Evolutionary conservation across 2,329 filamentous ascomycete species (phyloP).

Genomic region (Nannizziopsis barbatae): DNA sequence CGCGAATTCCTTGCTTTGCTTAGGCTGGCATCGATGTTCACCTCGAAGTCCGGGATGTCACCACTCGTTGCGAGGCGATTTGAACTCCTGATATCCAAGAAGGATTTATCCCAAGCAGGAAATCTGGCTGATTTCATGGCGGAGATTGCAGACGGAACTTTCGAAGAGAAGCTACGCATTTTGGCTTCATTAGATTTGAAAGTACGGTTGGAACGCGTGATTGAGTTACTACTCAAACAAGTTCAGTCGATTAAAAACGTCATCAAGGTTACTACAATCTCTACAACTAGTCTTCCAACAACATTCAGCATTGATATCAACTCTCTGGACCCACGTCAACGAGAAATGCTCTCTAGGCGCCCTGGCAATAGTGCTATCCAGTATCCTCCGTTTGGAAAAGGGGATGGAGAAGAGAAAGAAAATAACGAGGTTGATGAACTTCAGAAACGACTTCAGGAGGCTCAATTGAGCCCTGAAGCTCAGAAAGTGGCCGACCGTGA

Average conservation of each 20-base stretch:
- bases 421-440: conserved; percentile 83
- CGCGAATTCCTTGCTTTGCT: conserved; percentile 77
- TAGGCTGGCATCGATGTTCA: conserved; percentile 71
- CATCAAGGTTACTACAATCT: conserved; percentile 71
- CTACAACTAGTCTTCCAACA: conserved; percentile 53
- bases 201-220: conserved; percentile 65
- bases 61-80: conserved; percentile 77
- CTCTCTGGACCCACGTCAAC: conserved; percentile 39
- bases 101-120: conserved; percentile 71
- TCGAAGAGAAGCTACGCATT: conserved; percentile 84
- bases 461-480: conserved; percentile 70
- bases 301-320: conserved; percentile 47
- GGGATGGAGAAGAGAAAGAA: conserved; percentile 59
- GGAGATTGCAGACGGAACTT: conserved; percentile 73
- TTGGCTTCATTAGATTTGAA: conserved; percentile 70
- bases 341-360: conserved; percentile 34
- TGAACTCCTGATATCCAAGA: conserved; percentile 75
- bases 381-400: conserved; percentile 27
- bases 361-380: conserved; percentile 25
- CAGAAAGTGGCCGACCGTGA: conserved; percentile 85
- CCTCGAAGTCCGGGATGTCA: conserved; percentile 58
- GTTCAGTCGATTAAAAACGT: conserved; percentile 75
- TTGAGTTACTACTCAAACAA: conserved; percentile 73
- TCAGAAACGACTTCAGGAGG: conserved; percentile 73
- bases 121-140: conserved; percentile 92